Evolutionary conservation across 2,329 filamentous ascomycete genomes (phyloP).

Genomic region (Raffaelea arxii): DNA sequence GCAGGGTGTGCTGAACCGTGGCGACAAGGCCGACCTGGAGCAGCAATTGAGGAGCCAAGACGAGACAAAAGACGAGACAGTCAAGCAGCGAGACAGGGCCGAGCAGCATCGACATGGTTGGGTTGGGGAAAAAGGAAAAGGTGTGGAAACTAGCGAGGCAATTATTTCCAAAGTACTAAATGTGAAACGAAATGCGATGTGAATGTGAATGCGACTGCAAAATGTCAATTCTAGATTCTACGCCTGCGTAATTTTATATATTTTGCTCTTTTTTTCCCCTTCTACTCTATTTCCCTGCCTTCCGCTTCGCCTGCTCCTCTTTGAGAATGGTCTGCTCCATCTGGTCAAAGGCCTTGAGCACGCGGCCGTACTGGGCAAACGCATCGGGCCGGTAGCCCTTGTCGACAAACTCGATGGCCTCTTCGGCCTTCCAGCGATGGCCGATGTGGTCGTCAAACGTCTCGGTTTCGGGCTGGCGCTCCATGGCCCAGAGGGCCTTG

Average conservation of each 20-base stretch:
- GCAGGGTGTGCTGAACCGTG: conserved; percentile 47
- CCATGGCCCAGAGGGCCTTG: conserved; percentile 89
- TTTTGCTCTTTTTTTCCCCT: no score
- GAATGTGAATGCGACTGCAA: no score
- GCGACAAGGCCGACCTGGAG: conserved; percentile 53
- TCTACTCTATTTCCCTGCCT: conserved; percentile 11
- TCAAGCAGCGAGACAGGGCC: conserved; percentile 66
- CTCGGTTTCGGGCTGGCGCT: conserved; percentile 46
- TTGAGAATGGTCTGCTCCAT: conserved; percentile 61
- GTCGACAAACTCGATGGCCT: conserved; percentile 72
- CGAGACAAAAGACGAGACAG: conserved; percentile 61
- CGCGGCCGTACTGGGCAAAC: conserved; percentile 69
- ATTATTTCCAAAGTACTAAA: no score
- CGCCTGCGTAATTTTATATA: no score
- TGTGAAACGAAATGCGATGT: no score
- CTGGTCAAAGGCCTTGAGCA: conserved; percentile 64
- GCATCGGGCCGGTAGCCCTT: conserved; percentile 66
- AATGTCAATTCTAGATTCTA: no score
- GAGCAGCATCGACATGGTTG: conserved; percentile 56
- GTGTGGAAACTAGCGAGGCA: no score
- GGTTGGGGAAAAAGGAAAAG: no score
- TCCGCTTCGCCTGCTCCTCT: conserved; percentile 18
- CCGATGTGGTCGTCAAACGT: conserved; percentile 85
- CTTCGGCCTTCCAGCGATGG: conserved; percentile 73
- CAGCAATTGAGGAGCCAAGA: conserved; percentile 63